phyloP scores from a whole-genome alignment of 352 stramenopile species.

The Pythium vanterpoolii region DNA sequence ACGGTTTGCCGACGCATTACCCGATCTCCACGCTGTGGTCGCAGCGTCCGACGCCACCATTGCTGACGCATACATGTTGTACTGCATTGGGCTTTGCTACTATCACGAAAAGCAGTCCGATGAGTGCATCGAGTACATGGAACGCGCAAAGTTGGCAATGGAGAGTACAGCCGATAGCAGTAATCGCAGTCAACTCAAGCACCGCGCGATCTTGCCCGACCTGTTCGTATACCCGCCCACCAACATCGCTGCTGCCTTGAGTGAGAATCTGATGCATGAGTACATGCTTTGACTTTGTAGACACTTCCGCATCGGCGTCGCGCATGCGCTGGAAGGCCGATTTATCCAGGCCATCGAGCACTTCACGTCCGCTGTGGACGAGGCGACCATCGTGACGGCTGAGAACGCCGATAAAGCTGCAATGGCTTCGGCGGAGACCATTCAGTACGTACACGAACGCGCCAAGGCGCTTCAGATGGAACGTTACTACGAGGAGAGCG shows the following conservation, averaged over 20 bases:
- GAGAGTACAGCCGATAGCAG: neutral
- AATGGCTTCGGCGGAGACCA: too few relatives aligned
- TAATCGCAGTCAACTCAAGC: neutral
- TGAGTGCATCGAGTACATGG: constrained; percentile 52
- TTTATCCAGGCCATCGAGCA: constrained; percentile 67
- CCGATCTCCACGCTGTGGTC: constrained; percentile 48
- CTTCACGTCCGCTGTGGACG: constrained; percentile 47
- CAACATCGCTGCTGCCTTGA: too few relatives aligned
- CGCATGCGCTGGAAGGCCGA: constrained; percentile 38
- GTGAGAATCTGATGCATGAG: neutral
- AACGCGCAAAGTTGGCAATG: constrained; percentile 1
- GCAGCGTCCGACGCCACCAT: constrained; percentile 19
- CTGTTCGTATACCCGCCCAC: constrained; percentile 54
- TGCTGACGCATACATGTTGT: constrained; percentile 40
- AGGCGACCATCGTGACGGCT: constrained; percentile 12
- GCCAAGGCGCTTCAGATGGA: constrained; percentile 81
- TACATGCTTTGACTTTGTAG: constrained; percentile 27
- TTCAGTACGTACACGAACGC: constrained; percentile 67
- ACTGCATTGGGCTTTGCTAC: constrained; percentile 62
- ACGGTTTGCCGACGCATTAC: constrained; percentile 43
- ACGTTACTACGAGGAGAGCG: constrained; percentile 56
- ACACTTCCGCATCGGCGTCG: constrained; percentile 73
- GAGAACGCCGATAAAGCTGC: too few relatives aligned
- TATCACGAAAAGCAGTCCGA: constrained; percentile 43
- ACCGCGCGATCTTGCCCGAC: constrained; percentile 36